Evolutionary conservation across 1,284 basidiomycete species (phyloP).

Genomic region (Moniliophthora roreri): DNA sequence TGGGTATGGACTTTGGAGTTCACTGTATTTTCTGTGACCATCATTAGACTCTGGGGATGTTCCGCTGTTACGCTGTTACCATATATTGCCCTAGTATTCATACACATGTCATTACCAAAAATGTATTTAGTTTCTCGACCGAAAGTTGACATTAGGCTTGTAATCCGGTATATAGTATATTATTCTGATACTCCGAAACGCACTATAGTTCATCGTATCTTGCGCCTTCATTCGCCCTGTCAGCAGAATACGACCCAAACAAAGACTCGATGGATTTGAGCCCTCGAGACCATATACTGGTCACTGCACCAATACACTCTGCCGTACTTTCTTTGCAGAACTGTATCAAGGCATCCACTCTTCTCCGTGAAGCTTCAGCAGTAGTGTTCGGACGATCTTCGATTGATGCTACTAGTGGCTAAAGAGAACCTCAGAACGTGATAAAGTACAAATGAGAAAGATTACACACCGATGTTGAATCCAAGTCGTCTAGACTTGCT

Average conservation of each 20-base stretch:
- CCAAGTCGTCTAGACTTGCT: conserved; percentile 54
- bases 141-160: too few relatives aligned
- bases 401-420: conserved; percentile 27
- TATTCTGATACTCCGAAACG: neutral
- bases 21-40: too few relatives aligned
- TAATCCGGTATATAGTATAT: too few relatives aligned
- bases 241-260: neutral
- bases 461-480: conserved; percentile 21
- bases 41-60: too few relatives aligned
- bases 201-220: neutral
- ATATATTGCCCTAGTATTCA: too few relatives aligned
- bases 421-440: neutral
- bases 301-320: conserved; percentile 35
- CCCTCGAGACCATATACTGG: conserved; percentile 3
- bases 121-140: too few relatives aligned
- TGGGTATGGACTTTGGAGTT: too few relatives aligned
- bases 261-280: neutral
- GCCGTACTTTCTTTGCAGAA: conserved; percentile 54
- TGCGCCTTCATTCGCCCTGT: too few relatives aligned
- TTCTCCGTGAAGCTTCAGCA: conserved; percentile 13
- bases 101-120: too few relatives aligned
- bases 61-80: too few relatives aligned
- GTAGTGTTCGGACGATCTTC: conserved; percentile 15
- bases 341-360: conserved; percentile 32
- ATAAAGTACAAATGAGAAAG: neutral